phyloP scores from a whole-genome alignment of 1,284 basidiomycete genomes.

The Ustilago tritici region DNA sequence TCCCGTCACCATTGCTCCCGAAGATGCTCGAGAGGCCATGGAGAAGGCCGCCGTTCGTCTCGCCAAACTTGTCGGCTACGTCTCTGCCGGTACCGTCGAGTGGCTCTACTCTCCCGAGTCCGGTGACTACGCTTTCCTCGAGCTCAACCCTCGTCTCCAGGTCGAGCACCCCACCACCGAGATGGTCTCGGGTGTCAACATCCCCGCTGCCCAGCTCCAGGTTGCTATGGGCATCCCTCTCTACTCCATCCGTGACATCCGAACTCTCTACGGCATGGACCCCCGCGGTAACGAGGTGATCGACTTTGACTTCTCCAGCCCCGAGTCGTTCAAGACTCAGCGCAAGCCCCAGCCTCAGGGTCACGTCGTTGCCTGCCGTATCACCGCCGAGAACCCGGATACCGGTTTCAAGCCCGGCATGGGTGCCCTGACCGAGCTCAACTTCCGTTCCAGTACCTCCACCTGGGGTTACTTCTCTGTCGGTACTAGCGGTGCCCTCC shows the following conservation, averaged over 20 bases:
- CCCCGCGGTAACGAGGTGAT: conserved; percentile 71
- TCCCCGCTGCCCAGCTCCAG: conserved; percentile 96
- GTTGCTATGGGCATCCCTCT: conserved; percentile 98
- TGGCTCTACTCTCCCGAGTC: conserved; percentile 95
- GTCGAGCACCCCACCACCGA: conserved; percentile 97
- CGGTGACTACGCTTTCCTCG: conserved; percentile 95
- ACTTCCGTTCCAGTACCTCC: conserved; percentile 94
- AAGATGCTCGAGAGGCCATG: conserved; percentile 87
- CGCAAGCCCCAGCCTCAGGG: conserved; percentile 97
- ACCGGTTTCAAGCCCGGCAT: conserved; percentile 99
- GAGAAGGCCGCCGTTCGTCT: conserved; percentile 97
- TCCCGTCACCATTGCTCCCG: conserved; percentile 90
- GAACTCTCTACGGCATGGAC: conserved; percentile 85
- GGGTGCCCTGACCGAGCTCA: conserved; percentile 95
- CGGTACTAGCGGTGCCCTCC: conserved; percentile 91
- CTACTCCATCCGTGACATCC: conserved; percentile 94
- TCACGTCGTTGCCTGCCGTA: conserved; percentile 98
- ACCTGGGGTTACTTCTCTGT: conserved; percentile 98
- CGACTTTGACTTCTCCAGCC: conserved; percentile 86
- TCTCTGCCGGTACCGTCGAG: conserved; percentile 98
- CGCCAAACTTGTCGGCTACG: conserved; percentile 98
- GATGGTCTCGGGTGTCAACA: conserved; percentile 98
- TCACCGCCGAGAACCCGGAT: conserved; percentile 99
- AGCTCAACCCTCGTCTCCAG: conserved; percentile 99
- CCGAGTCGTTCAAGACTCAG: conserved; percentile 86